These are phyloP conservation scores for Apophysomyces ossiformis DNA, from an alignment of 371 early-diverging fungal genomes.

Conservation along the genomic window DNA sequence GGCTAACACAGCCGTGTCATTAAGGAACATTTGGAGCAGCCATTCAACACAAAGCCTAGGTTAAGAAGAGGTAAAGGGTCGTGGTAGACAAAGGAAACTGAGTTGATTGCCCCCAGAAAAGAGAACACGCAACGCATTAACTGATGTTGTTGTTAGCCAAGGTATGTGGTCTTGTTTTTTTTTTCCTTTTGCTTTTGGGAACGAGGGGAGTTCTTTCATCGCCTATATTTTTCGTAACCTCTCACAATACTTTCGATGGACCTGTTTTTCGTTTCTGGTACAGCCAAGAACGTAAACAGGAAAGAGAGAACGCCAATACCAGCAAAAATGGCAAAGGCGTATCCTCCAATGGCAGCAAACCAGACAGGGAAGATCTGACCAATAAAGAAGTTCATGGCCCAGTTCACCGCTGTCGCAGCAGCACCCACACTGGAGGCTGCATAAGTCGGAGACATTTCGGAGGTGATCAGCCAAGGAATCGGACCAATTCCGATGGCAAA, in stretches of 20 bases:
- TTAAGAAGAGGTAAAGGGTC: too few species aligned
- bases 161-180: too few species aligned
- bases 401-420: constrained; percentile 66
- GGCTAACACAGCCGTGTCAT: too few species aligned
- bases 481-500: constrained; percentile 88
- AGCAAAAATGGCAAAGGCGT: constrained; percentile 71
- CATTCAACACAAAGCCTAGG: too few species aligned
- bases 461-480: constrained; percentile 79
- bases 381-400: constrained; percentile 59
- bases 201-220: background rate
- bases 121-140: too few species aligned
- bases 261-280: constrained; percentile 76
- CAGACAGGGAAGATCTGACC: constrained; percentile 67
- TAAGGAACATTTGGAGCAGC: too few species aligned
- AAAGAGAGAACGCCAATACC: constrained; percentile 30
- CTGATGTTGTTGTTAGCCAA: too few species aligned
- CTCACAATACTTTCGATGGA: constrained; percentile 61
- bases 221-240: constrained; percentile 6
- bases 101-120: too few species aligned
- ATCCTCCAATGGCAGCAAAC: constrained; percentile 60
- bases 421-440: constrained; percentile 57
- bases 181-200: too few species aligned
- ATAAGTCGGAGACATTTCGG: constrained; percentile 72
- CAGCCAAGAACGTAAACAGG: constrained; percentile 27
- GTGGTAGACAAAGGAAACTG: too few species aligned